Evolutionary conservation across 441 rosid species (phyloP), one percentile per base, ranked within the genome.

Genomic region (Pelargonium myrrhifolium): DNA sequence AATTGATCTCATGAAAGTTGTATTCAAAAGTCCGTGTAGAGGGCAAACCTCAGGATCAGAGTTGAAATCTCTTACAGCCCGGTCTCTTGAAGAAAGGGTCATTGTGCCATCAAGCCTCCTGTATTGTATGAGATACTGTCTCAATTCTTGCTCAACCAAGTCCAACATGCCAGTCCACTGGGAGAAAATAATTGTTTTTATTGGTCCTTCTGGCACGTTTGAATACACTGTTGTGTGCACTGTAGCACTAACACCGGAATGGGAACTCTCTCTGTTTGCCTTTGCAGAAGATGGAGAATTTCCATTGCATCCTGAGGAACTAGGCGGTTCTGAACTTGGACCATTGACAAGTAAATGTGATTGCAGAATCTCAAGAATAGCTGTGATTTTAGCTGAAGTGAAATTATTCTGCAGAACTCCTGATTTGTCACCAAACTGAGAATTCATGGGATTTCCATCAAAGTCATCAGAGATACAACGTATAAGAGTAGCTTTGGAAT

Each of bases 131-230:
- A 69, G 55, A 70, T 78, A 75, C 72, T 80, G 78, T 20, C 66
- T 67, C 79, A 93, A 69, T 66, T 83, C 77, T 63, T 0, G 14
- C 82, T 89, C 90, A 68, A 94, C 91, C 75, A 91, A 70, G 83
- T 94, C 85, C 77, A 94, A 81, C 99, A 94, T 94, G 61, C 91
- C 73, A 61, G 96, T 94, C 98, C 99, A 94, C 75, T 94, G 99
- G 24, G 98, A 87, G 83, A 92, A 94, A 71, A 94, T 53, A 71
- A 94, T 92, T 42, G 97, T 68, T 79, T 94, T 94, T 76, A 86
- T 70, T 15, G 87, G 86, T 71, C 83, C 89, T 51, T 75, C 84
- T 12, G 77, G 78, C 69, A 72, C 65, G 73, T 72, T 67, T 45
- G 86, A 80, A 72, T 71, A 65, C 59, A 74, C 75, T 10, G 68